A percentile compares a stretch with the other conserved stretches of the same genome.
These are phyloP conservation scores for Dioszegia aurantiaca DNA, from an alignment of 768 basidiomycete genomes.

Conservation along the genomic window DNA sequence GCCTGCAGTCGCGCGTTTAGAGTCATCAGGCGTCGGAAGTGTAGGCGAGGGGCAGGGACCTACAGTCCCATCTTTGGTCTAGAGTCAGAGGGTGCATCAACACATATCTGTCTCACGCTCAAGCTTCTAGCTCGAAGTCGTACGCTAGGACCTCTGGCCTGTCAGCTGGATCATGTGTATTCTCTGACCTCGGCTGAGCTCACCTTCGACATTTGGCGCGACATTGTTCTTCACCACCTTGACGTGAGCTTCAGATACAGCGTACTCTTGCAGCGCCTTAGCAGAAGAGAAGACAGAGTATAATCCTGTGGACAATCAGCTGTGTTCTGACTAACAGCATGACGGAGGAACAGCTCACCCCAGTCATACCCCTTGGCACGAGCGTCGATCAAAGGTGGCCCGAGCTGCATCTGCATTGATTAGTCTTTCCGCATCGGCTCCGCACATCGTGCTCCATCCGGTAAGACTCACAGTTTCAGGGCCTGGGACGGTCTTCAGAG, in stretches of 20 bases:
- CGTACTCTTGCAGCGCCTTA: conserved; percentile 46
- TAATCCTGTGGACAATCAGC: conserved; percentile 31
- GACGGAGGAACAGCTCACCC: conserved; percentile 29
- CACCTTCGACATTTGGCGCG: conserved; percentile 44
- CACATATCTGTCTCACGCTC: conserved; percentile 6
- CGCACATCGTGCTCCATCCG: too few species aligned
- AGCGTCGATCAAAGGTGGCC: conserved; percentile 44
- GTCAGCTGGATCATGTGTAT: neutral
- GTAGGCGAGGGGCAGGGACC: too few species aligned
- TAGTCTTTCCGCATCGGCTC: too few species aligned
- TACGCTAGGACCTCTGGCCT: conserved; percentile 46
- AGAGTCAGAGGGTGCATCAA: too few species aligned
- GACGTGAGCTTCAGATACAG: conserved; percentile 48
- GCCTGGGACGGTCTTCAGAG: conserved; percentile 44
- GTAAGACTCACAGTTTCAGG: conserved; percentile 30
- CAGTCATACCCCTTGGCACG: conserved; percentile 49
- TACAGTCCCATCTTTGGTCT: too few species aligned
- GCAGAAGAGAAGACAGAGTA: conserved; percentile 47
- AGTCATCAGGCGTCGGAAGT: too few species aligned
- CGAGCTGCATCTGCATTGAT: conserved; percentile 34
- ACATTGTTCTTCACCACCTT: conserved; percentile 43
- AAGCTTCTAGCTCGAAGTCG: conserved; percentile 48
- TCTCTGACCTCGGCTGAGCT: neutral
- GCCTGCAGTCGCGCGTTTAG: neutral
- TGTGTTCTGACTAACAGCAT: neutral